These are phyloP conservation scores for Physcomitrium patens DNA, from an alignment of 225 moss, liverwort and hornwort genomes.

Conservation along the genomic window DNA sequence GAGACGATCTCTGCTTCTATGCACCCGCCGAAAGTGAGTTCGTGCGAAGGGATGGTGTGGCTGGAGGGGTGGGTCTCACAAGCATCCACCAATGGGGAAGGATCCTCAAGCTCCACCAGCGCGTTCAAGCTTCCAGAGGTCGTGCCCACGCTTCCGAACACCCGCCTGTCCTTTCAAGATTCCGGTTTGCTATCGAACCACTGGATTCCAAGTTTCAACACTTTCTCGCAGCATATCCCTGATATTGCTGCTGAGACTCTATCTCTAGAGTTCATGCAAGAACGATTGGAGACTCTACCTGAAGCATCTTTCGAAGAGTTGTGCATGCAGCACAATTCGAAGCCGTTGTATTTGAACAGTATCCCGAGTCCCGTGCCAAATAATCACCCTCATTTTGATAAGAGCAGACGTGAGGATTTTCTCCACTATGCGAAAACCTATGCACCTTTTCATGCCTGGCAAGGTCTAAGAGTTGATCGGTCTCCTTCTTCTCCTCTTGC, in stretches of 20 bases:
- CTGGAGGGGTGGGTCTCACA: slow-evolving; percentile 19
- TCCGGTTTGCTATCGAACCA: not conserved
- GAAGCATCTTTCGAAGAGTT: too few relatives aligned
- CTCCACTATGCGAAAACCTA: not conserved
- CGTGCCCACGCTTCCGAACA: not conserved
- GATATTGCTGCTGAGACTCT: not conserved
- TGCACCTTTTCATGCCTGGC: not conserved
- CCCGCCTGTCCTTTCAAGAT: not conserved
- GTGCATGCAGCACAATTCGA: too few relatives aligned
- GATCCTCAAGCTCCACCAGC: slow-evolving; percentile 24
- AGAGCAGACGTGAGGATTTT: too few relatives aligned
- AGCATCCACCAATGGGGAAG: not conserved
- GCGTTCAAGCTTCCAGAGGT: not conserved
- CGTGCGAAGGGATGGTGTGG: slow-evolving; percentile 24
- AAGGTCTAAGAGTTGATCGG: slow-evolving; percentile 4
- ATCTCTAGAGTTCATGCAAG: too few relatives aligned
- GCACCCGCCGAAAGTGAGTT: not conserved
- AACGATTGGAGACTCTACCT: too few relatives aligned
- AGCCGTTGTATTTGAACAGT: too few relatives aligned
- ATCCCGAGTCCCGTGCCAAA: too few relatives aligned
- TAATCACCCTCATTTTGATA: too few relatives aligned
- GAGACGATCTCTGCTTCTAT: slow-evolving; percentile 15
- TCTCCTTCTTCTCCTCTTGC: slow-evolving; percentile 25
- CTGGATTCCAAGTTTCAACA: not conserved
- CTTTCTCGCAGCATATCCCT: not conserved